These are phyloP conservation scores for Blumeria graminis DNA, from an alignment of 2,329 filamentous ascomycete genomes.

Conservation along the genomic window DNA sequence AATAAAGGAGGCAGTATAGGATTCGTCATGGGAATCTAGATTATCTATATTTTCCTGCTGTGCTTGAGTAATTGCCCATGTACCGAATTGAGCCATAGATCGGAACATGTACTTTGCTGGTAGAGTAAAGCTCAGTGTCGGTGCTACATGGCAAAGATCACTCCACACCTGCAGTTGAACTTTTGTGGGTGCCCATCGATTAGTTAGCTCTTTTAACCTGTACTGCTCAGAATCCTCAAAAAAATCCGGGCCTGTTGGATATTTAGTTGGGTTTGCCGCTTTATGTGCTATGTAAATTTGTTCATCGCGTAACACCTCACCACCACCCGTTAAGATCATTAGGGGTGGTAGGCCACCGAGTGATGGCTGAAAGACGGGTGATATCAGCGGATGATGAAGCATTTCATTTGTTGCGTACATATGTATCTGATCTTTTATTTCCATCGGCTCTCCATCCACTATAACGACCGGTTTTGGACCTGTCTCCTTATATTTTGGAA, in stretches of 20 bases:
- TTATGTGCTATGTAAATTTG: conserved; percentile 93
- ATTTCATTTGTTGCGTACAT: conserved; percentile 65
- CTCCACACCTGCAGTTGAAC: conserved; percentile 95
- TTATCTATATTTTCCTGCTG: conserved; percentile 33
- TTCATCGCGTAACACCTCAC: conserved; percentile 75
- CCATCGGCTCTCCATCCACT: conserved; percentile 44
- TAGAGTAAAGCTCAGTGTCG: conserved; percentile 85
- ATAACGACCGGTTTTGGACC: conserved; percentile 24
- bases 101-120: conserved; percentile 94
- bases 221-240: conserved; percentile 34
- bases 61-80: conserved; percentile 68
- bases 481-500: too few relatives aligned
- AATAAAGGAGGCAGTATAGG: conserved; percentile 20
- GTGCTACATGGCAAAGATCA: conserved; percentile 74
- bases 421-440: conserved; percentile 82
- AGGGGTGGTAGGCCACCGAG: conserved; percentile 76
- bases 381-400: conserved; percentile 69
- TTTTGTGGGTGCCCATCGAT: conserved; percentile 57
- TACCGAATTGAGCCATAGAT: conserved; percentile 75
- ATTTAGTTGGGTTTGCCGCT: conserved; percentile 59
- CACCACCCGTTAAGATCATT: conserved; percentile 66
- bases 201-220: conserved; percentile 18
- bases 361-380: conserved; percentile 66
- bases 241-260: conserved; percentile 40
- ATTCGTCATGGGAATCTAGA: not conserved